Percentiles rank a stretch among this genome's conserved stretches.
phyloP scores from a whole-genome alignment of 176 grass and related monocot species.

The Dactylis glomerata region DNA sequence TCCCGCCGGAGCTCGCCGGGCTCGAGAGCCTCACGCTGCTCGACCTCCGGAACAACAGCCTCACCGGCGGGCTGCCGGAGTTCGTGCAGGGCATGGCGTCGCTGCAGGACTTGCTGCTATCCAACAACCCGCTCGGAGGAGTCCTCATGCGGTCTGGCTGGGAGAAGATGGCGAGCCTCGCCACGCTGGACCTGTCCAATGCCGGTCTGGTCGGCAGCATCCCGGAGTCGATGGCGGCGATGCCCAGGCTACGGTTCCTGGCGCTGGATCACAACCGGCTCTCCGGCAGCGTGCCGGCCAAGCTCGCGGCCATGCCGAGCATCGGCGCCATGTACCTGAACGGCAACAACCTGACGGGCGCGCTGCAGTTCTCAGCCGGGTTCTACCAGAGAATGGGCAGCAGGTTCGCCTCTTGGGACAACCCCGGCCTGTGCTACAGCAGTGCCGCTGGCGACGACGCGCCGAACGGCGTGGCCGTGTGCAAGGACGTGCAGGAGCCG shows the following conservation, averaged over 20 bases:
- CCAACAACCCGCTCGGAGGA: slow-evolving; percentile 64
- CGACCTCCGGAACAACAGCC: slow-evolving; percentile 86
- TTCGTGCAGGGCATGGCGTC: slow-evolving; percentile 43
- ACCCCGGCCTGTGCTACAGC: slow-evolving; percentile 70
- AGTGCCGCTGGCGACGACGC: background rate
- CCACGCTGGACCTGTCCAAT: slow-evolving; percentile 68
- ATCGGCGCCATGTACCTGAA: slow-evolving; percentile 84
- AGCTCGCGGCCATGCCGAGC: slow-evolving; percentile 51
- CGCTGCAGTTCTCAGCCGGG: slow-evolving; percentile 52
- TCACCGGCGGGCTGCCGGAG: slow-evolving; percentile 40
- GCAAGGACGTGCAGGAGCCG: background rate
- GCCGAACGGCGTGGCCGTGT: background rate
- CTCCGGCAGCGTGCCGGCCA: slow-evolving; percentile 44
- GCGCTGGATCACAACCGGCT: slow-evolving; percentile 75
- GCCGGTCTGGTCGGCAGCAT: slow-evolving; percentile 42
- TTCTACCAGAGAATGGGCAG: slow-evolving; percentile 79
- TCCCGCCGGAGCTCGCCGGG: slow-evolving; percentile 56
- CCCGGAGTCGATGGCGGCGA: slow-evolving; percentile 46
- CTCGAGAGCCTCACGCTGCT: slow-evolving; percentile 57
- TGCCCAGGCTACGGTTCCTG: slow-evolving; percentile 61
- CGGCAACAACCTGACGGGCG: slow-evolving; percentile 77
- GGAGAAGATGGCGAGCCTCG: slow-evolving; percentile 45
- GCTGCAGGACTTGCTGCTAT: slow-evolving; percentile 75
- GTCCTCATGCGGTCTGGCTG: slow-evolving; percentile 30
- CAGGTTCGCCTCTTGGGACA: slow-evolving; percentile 90